Conservation (phyloP, 1,284 basidiomycete genomes). For the Erythrobasidium hasegawianum region DNA sequence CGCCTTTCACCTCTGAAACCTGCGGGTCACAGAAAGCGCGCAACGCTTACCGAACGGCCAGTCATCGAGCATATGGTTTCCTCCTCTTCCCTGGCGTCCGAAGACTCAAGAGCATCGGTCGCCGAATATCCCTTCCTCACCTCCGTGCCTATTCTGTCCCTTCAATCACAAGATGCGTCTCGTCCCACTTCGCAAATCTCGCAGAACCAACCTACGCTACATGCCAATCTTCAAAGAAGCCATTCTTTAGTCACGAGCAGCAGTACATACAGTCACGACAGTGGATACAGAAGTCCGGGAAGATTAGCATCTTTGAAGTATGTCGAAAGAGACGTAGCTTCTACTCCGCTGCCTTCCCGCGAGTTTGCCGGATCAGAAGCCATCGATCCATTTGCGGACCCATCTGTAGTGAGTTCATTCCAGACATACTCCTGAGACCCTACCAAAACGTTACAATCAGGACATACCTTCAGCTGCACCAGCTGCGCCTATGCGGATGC, state of each 20-base stretch:
- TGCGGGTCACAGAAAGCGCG: background rate
- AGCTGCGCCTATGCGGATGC: background rate
- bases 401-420: too few relatives aligned
- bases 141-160: constrained; percentile 14
- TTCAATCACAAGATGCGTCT: background rate
- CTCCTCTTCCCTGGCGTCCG: constrained; percentile 10
- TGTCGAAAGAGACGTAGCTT: background rate
- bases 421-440: too few relatives aligned
- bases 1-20: background rate
- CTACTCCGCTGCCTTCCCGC: background rate
- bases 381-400: too few relatives aligned
- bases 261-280: background rate
- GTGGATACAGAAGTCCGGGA: background rate
- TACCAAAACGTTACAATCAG: too few relatives aligned
- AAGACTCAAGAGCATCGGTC: constrained; percentile 29
- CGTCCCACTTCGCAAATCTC: constrained; percentile 8
- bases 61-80: background rate
- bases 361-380: background rate
- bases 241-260: constrained; percentile 4
- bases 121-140: constrained; percentile 32
- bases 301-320: background rate
- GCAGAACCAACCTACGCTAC: background rate
- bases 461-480: background rate
- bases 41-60: background rate
- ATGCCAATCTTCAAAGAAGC: background rate